Percentiles rank a stretch among this genome's conserved stretches.
These are phyloP conservation scores for Sugiyamaella chiloensis DNA, from an alignment of 805 yeast genomes.

Conservation along the genomic window DNA sequence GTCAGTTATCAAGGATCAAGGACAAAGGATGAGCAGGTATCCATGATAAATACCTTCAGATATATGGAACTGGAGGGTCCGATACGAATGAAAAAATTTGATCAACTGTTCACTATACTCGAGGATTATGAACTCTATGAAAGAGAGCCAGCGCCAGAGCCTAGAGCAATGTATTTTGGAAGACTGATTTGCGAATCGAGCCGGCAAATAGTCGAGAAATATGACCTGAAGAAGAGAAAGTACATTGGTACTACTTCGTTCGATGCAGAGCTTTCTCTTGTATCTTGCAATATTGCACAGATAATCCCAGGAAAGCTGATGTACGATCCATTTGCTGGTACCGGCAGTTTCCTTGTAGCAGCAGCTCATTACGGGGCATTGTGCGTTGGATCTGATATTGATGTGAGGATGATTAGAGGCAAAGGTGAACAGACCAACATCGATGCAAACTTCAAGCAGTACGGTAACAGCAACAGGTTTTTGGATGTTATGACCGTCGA, in stretches of 20 bases:
- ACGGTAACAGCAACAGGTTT: conserved; percentile 53
- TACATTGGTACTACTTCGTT: conserved; percentile 96
- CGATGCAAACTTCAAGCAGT: conserved; percentile 68
- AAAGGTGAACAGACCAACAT: conserved; percentile 53
- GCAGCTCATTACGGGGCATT: conserved; percentile 81
- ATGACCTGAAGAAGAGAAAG: conserved; percentile 76
- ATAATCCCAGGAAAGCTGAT: conserved; percentile 60
- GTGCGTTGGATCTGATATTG: conserved; percentile 87
- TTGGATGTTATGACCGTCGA: conserved; percentile 88
- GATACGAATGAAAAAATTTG: conserved; percentile 74
- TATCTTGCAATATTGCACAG: conserved; percentile 84
- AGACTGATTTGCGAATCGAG: conserved; percentile 68
- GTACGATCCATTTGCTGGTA: conserved; percentile 96
- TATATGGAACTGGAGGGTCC: conserved; percentile 74
- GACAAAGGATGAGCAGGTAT: conserved; percentile 47
- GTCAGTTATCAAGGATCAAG: conserved; percentile 73
- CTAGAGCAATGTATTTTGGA: conserved; percentile 68
- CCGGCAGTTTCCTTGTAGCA: conserved; percentile 90
- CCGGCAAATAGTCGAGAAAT: conserved; percentile 64
- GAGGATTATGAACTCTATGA: conserved; percentile 59
- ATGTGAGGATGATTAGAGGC: conserved; percentile 74
- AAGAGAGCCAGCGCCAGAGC: conserved; percentile 42
- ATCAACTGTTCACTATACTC: conserved; percentile 62
- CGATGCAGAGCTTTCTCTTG: conserved; percentile 87
- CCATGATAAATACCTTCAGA: conserved; percentile 66